Base-by-base conservation (phyloP, 202 grass and related monocot genomes). In the Carex sylvatica region DNA sequence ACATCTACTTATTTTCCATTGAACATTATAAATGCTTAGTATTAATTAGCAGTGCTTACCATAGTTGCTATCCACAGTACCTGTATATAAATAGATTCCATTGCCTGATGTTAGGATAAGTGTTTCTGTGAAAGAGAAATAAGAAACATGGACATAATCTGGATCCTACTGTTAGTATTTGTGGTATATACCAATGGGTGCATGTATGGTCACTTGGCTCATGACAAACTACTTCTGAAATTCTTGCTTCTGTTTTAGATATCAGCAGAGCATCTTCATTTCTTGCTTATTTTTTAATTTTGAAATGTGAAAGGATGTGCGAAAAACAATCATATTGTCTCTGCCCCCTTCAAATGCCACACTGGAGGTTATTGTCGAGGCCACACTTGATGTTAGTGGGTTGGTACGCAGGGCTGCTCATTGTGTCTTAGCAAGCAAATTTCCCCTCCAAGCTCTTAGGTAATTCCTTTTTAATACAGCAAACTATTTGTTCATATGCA, bases 371-470 rank as follows among this genome's bases (percentile, higher is more conserved):
- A 82, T 98, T 80, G 84, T 92, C 69, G 88, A 81, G 73, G 92
- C 87, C 36, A 95, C 86, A 3, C 91, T 89, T 84, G 92, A 98
- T n/a, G 74, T 87, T 22, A 95, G 84, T 77, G 91, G 92, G 42
- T 90, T 89, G 46, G 92, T 90, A 30, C 88, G 95, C 13, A 95
- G 80, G 85, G 87, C 91, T 74, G 86, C 92, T 49, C 93, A 90
- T 86, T 87, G 75, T 83, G 91, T 93, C 10, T 82, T 98, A 76
- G 87, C 92, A 61, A 87, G 78, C 35, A 98, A 93, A 89, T 98
- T 95, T 86, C 92, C 96, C 15, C 92, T 98, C 54, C 96, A 95
- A 82, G 91, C 79, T 85, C 86, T 98, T 61, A 98, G 88, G 96
- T 93, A 86, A 92, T 55, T 70, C 31, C 61, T 81, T 9, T 72